Conservation (phyloP, 768 basidiomycete species). For the Cystobasidiopsis lactophilus region DNA sequence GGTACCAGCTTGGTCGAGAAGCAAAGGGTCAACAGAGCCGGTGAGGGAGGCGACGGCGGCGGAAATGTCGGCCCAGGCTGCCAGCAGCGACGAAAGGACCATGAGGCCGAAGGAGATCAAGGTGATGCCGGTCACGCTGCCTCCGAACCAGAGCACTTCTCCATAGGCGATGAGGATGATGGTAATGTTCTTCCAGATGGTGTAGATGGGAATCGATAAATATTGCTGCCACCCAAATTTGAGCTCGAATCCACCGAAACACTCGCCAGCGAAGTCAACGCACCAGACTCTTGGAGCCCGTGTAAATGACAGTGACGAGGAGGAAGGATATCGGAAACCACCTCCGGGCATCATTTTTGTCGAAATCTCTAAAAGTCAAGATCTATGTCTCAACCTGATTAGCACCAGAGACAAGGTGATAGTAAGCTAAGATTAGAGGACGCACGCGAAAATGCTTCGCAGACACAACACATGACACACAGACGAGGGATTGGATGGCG, state of each 20-base stretch:
- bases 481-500: conserved; percentile 73
- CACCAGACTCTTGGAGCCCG: conserved; percentile 88
- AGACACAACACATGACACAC: conserved; percentile 46
- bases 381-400: conserved; percentile 29
- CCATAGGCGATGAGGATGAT: conserved; percentile 98
- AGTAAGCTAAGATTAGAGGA: too few species aligned
- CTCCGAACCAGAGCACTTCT: conserved; percentile 91
- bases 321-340: conserved; percentile 92
- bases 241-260: neutral
- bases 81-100: conserved; percentile 85
- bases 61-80: conserved; percentile 86
- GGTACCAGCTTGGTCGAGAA: neutral
- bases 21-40: conserved; percentile 19
- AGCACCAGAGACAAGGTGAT: too few species aligned
- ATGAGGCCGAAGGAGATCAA: conserved; percentile 78
- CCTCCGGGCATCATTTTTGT: conserved; percentile 55
- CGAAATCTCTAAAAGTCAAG: conserved; percentile 67
- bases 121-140: conserved; percentile 63
- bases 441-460: conserved; percentile 45
- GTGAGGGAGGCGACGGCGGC: neutral
- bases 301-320: conserved; percentile 87
- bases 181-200: conserved; percentile 98
- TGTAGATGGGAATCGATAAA: conserved; percentile 88
- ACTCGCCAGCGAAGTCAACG: too few species aligned
- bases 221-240: conserved; percentile 45